phyloP scores from a whole-genome alignment of 768 basidiomycete species.

The Neoboletus brunneissimus region DNA sequence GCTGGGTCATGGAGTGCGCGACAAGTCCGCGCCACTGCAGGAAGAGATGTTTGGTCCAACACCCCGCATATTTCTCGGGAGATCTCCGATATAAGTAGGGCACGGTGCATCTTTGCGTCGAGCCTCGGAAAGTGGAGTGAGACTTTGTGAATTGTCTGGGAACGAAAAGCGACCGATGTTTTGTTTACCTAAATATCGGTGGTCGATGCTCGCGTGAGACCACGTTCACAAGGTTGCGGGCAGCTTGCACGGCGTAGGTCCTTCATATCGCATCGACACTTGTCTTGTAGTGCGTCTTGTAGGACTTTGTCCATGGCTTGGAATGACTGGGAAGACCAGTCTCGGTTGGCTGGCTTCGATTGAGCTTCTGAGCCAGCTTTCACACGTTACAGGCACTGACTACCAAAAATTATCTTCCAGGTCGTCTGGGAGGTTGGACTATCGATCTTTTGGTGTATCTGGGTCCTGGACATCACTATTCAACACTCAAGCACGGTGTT shows the following conservation, averaged over 20 bases:
- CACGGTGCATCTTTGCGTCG: slow-evolving; percentile 18
- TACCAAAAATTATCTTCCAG: not conserved
- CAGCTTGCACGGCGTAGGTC: not conserved
- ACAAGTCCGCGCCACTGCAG: slow-evolving; percentile 26
- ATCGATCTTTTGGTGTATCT: not conserved
- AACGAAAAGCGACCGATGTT: not conserved
- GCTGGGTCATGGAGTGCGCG: slow-evolving; percentile 21
- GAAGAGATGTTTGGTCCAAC: slow-evolving; percentile 14
- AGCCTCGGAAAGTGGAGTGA: not conserved
- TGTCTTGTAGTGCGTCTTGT: not conserved
- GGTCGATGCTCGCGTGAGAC: slow-evolving; percentile 5
- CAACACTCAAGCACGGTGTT: not conserved
- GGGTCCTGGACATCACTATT: not conserved
- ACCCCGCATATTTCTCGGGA: slow-evolving; percentile 16
- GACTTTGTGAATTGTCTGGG: not conserved
- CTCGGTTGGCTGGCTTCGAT: not conserved
- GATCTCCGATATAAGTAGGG: slow-evolving; percentile 24
- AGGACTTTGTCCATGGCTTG: not conserved
- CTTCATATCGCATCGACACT: not conserved
- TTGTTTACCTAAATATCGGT: slow-evolving; percentile 17
- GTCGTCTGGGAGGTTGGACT: not conserved
- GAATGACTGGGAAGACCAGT: not conserved
- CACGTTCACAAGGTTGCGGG: not conserved
- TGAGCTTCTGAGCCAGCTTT: not conserved
- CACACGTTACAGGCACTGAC: not conserved